Conservation (phyloP, 2,329 filamentous ascomycete genomes). For the Aureobasidium sp. region DNA sequence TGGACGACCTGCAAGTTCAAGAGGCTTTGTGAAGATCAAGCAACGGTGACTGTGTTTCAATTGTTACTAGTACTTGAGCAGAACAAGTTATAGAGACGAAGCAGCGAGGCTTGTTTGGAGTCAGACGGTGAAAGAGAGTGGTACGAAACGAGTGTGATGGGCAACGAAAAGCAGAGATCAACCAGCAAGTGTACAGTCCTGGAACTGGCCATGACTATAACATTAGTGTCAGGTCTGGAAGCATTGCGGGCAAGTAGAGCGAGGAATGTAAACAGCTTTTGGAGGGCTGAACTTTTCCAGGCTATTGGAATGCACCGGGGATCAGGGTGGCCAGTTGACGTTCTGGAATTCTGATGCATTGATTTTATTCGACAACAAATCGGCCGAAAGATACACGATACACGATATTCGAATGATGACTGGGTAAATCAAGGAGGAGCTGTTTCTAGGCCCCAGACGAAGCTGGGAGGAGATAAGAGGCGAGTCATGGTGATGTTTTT, state of each 20-base stretch:
- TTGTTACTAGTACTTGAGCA: no score
- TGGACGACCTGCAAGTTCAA: no score
- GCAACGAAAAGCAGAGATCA: no score
- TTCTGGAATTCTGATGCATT: background rate
- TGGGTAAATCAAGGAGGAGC: background rate
- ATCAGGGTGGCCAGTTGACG: background rate
- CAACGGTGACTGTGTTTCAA: background rate
- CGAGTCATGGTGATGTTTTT: background rate
- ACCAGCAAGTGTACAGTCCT: no score
- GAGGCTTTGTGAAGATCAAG: background rate
- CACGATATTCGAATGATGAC: background rate
- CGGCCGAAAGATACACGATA: no score
- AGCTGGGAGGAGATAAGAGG: background rate
- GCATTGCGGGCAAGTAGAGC: background rate
- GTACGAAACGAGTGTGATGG: background rate
- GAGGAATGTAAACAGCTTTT: slow-evolving; percentile 11
- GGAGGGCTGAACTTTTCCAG: background rate
- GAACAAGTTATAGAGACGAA: no score
- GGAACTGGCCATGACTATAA: background rate
- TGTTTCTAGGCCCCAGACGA: background rate
- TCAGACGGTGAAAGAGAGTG: background rate
- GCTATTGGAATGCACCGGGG: slow-evolving; percentile 5
- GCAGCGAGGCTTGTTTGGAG: no score
- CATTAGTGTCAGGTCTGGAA: background rate
- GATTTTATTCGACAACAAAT: background rate